These are phyloP conservation scores for Rutstroemia sp. DNA, from an alignment of 2,329 filamentous ascomycete species.

Conservation along the genomic window DNA sequence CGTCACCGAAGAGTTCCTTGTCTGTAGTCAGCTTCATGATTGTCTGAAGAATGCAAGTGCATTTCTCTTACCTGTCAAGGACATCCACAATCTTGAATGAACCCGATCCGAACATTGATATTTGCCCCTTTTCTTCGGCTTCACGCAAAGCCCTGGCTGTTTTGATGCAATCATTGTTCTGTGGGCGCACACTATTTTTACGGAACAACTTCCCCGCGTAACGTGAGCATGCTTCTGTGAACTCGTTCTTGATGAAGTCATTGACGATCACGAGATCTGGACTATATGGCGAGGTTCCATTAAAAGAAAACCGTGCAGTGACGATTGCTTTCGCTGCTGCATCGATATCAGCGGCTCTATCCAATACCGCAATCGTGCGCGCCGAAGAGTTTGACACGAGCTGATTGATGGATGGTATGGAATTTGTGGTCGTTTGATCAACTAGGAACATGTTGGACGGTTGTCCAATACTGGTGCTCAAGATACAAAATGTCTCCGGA, in stretches of 20 bases:
- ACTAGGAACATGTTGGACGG: constrained; percentile 6
- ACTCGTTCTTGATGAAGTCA: constrained; percentile 49
- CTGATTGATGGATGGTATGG: constrained; percentile 31
- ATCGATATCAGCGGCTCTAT: constrained; percentile 48
- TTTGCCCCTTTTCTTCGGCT: constrained; percentile 5
- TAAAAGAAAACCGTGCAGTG: constrained; percentile 45
- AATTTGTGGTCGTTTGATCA: constrained; percentile 7
- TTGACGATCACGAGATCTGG: constrained; percentile 59
- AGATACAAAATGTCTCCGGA: constrained; percentile 38
- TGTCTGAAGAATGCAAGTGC: not conserved
- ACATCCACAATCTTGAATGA: constrained; percentile 10
- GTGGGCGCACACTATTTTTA: not conserved
- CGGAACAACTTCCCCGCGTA: constrained; percentile 8
- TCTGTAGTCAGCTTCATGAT: not conserved
- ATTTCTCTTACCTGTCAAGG: constrained; percentile 10
- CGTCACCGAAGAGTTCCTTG: constrained; percentile 26
- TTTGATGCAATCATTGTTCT: not conserved
- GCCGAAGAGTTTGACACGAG: constrained; percentile 19
- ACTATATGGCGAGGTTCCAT: constrained; percentile 50
- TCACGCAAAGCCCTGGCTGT: not conserved
- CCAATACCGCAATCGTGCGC: constrained; percentile 48
- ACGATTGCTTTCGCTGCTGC: constrained; percentile 46
- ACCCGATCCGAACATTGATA: constrained; percentile 7
- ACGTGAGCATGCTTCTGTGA: constrained; percentile 26
- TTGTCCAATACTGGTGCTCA: constrained; percentile 28